Evolutionary conservation across 164 flowering plant genomes (phyloP), one percentile per base, ranked within the genome.

Genomic region (Piper longum): DNA sequence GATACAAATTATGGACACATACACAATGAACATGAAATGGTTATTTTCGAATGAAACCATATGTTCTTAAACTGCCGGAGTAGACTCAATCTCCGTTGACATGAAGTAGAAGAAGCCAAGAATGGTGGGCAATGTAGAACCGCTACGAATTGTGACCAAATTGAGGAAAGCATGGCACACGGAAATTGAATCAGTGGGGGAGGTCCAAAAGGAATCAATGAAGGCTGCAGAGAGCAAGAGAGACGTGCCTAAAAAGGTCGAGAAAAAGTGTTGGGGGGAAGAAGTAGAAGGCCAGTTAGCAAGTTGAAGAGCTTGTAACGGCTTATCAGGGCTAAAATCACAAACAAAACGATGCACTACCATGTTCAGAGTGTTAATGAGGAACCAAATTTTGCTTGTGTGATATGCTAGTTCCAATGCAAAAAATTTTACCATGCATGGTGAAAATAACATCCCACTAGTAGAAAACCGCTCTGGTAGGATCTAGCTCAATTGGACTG

Each of bases 1-100:
- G 36, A 26, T 26, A 26, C 36, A 26, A 26, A 26, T 26, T 26
- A 26, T 26, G 36, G 36, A 26, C 36, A 26, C 36, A 26, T 26
- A 2, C 36, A 26, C 36, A 26, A n/a, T n/a, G n/a, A 48, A 17
- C 8, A 18, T 2, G 6, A 62, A 19, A 18, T 62, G 45, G 16
- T 13, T 9, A 9, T 9, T 7, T 36, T 7, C 45, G 57, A 4
- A 26, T 26, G 36, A 43, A 16, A 7, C 7, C 43, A 39, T 67
- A 14, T 48, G 52, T 5, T 48, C 12, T 48, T 9, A 48, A 9
- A 5, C 14, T 12, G 45, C 19, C 89, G 96, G 96, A 16, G 79
- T 91, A 45, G 92, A 89, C 76, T 81, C 85, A 3, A 81, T 91
- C 43, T 62, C 95, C 26, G 70, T 91, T 74, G 91, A 91, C 79